Evolutionary conservation across 805 yeast genomes (phyloP), one percentile per base, ranked within the genome.

Genomic region (Candida michaelii): DNA sequence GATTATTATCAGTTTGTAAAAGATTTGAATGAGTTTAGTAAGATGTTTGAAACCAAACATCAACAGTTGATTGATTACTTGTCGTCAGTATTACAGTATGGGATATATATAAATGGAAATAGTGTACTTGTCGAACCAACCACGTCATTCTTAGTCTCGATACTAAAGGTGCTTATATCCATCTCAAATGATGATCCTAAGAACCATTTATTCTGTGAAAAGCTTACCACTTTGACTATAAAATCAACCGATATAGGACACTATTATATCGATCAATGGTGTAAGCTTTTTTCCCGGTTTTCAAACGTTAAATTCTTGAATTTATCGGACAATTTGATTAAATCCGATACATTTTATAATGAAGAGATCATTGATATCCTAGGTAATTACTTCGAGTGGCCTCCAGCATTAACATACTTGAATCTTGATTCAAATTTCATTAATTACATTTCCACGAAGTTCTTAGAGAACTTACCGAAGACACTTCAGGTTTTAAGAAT

Each of bases 231-330:
- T 7, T 16, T 69, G 3, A 51, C 64, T 12, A 55, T 69, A 14
- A 44, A 48, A 14, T 53, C 58, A n/a, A 63, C 69, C 11, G 67
- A 66, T 30, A 58, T 69, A 2, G 73, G 74, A 4, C 50, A 52
- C 6, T 52, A 59, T 39, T 66, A 50, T 45, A 58, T 58, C 3
- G 35, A 48, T 2, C 57, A 56, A 39, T 69, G 74, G 74, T 53
- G 59, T 27, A 51, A 50, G 30, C 46, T 67, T 3, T 58, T 69
- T 25, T 36, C 43, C 10, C 48, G 54, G 14, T 64, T 65, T 36
- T 25, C 42, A 9, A 53, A 53, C 30, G 40, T 63, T 13, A 35
- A 39, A 15, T 36, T 16, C 16, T 51, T 68, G 25, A 49, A 59
- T 30, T 49, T 67, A n/a, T 43, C 55, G 3, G 59, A 63, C 31